A percentile compares a stretch with the other conserved stretches of the same genome.
Evolutionary conservation across 768 basidiomycete genomes (phyloP).

Genomic region (Butyriboletus loyo): DNA sequence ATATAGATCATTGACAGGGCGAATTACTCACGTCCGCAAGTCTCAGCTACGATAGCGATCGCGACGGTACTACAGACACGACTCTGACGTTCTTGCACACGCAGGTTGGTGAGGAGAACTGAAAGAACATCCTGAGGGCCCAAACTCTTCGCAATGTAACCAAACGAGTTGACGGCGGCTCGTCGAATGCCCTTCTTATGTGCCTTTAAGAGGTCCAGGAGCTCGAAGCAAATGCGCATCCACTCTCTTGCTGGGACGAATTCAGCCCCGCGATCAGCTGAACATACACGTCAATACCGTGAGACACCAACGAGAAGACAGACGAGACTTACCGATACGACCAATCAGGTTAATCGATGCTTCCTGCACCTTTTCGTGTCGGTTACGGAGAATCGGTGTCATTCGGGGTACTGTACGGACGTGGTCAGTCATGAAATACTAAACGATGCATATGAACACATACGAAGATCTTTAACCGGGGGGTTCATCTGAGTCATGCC

Average conservation of each 20-base stretch:
- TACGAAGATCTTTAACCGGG: conserved; percentile 96
- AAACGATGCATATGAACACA: conserved; percentile 37
- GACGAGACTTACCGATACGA: conserved; percentile 62
- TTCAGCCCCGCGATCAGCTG: conserved; percentile 97
- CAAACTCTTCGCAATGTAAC: conserved; percentile 98
- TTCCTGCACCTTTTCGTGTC: conserved; percentile 99
- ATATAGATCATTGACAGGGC: background rate
- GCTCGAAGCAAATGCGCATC: conserved; percentile 99
- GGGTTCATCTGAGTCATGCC: conserved; percentile 99
- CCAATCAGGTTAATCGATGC: conserved; percentile 99
- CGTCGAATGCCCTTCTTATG: conserved; percentile 99
- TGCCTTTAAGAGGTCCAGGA: conserved; percentile 94
- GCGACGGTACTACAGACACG: conserved; percentile 98
- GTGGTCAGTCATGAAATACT: background rate
- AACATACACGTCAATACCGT: background rate
- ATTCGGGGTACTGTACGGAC: conserved; percentile 81
- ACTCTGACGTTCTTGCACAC: conserved; percentile 98
- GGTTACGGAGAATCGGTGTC: conserved; percentile 99
- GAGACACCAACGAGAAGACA: background rate
- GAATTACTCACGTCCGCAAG: conserved; percentile 63
- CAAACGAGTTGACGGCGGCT: conserved; percentile 98
- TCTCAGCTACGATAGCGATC: conserved; percentile 93
- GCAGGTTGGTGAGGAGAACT: conserved; percentile 92
- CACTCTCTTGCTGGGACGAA: conserved; percentile 98
- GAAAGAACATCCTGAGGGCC: conserved; percentile 98